Percentiles rank a stretch among this genome's conserved stretches.
Evolutionary conservation across 176 grass and related monocot genomes (phyloP).

Genomic region (Aechmea fasciata): DNA sequence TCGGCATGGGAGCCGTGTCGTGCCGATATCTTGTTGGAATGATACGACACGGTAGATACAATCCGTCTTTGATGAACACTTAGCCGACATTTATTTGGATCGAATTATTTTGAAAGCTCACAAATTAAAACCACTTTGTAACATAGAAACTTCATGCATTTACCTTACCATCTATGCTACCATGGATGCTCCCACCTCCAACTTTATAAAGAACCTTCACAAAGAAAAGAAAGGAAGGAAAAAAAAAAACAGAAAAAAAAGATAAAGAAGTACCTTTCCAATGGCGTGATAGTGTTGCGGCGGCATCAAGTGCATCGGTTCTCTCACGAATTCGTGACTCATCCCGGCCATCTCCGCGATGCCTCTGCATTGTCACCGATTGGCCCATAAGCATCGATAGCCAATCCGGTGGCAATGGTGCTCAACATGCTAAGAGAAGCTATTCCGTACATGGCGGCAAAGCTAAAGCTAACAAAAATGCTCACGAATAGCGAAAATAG

Average conservation of each 20-base stretch:
- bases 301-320: conserved; percentile 40
- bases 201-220: not conserved
- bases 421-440: conserved; percentile 47
- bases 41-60: too few species aligned
- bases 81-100: too few species aligned
- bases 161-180: too few species aligned
- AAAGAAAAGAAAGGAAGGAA: not conserved
- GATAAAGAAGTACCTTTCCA: conserved; percentile 27
- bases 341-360: conserved; percentile 55
- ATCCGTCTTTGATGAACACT: too few species aligned
- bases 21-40: too few species aligned
- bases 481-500: conserved; percentile 26
- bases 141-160: too few species aligned
- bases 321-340: conserved; percentile 43
- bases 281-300: conserved; percentile 46
- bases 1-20: too few species aligned
- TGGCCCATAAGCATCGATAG: conserved; percentile 39
- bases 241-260: not conserved
- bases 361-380: conserved; percentile 52
- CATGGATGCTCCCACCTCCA: too few species aligned
- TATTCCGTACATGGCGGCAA: conserved; percentile 48
- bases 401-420: conserved; percentile 32
- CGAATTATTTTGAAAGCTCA: too few species aligned
- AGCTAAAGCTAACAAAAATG: conserved; percentile 43
- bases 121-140: too few species aligned